Percentiles rank a stretch among this genome's conserved stretches.
Conservation (phyloP, 306 rosid species). For the Dryas alaskensis region DNA sequence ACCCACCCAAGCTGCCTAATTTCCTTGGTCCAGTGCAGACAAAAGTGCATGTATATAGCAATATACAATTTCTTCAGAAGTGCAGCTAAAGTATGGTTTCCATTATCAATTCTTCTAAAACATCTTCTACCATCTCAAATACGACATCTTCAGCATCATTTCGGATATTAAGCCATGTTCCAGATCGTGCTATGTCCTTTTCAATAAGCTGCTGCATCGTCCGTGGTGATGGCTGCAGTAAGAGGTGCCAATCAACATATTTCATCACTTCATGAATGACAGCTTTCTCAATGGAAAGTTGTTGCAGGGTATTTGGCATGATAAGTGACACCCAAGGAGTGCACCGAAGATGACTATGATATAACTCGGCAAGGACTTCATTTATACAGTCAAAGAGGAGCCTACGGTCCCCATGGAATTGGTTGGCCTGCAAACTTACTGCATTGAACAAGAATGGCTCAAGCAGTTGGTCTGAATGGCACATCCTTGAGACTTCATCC, state of each 20-base stretch:
- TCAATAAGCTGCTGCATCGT: slow-evolving; percentile 41
- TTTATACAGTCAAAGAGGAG: slow-evolving; percentile 48
- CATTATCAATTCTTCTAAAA: slow-evolving; percentile 50
- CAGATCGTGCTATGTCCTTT: slow-evolving; percentile 43
- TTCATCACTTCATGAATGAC: slow-evolving; percentile 44
- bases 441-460: slow-evolving; percentile 42
- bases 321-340: slow-evolving; percentile 34
- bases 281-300: slow-evolving; percentile 36
- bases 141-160: slow-evolving; percentile 41
- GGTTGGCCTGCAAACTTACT: slow-evolving; percentile 33
- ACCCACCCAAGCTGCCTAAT: neutral
- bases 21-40: neutral
- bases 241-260: slow-evolving; percentile 35
- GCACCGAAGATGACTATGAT: slow-evolving; percentile 36
- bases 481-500: slow-evolving; percentile 40
- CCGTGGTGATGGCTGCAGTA: slow-evolving; percentile 26
- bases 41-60: slow-evolving; percentile 10
- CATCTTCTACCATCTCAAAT: slow-evolving; percentile 42
- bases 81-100: slow-evolving; percentile 50
- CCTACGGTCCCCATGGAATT: slow-evolving; percentile 29
- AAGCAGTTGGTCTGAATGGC: slow-evolving; percentile 31
- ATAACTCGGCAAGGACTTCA: slow-evolving; percentile 47
- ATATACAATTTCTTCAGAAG: neutral
- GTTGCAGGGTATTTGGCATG: slow-evolving; percentile 25
- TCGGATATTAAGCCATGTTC: slow-evolving; percentile 51